These are phyloP conservation scores for Eucalyptus cloeziana DNA, from an alignment of 345 rosid species.

Conservation along the genomic window DNA sequence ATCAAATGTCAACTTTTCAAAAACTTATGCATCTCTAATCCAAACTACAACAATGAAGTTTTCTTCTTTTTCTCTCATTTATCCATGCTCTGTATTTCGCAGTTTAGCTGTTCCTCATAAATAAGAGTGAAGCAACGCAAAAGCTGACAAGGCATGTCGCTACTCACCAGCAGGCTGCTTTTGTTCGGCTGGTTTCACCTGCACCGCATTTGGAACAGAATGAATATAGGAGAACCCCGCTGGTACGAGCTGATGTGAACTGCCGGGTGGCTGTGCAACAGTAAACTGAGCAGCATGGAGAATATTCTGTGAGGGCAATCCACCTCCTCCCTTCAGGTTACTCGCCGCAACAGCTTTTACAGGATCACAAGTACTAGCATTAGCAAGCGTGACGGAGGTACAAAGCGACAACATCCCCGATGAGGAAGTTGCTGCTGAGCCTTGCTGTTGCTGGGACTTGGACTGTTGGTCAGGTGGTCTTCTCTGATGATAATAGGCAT, in stretches of 20 bases:
- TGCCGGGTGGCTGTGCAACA: slow-evolving; percentile 35
- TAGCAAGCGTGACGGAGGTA: slow-evolving; percentile 31
- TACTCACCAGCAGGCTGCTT: slow-evolving; percentile 86
- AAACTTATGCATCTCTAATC: background rate
- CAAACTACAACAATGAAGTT: background rate
- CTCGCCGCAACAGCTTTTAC: slow-evolving; percentile 48
- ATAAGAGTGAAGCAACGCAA: background rate
- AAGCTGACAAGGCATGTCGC: background rate
- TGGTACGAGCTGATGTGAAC: slow-evolving; percentile 43
- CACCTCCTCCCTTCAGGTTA: slow-evolving; percentile 64
- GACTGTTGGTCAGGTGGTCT: slow-evolving; percentile 39
- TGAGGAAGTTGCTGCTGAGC: slow-evolving; percentile 26
- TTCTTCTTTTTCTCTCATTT: background rate
- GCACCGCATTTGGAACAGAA: slow-evolving; percentile 44
- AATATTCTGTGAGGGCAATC: slow-evolving; percentile 26
- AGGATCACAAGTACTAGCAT: slow-evolving; percentile 46
- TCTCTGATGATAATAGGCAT: slow-evolving; percentile 58
- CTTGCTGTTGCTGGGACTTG: slow-evolving; percentile 37
- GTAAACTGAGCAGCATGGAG: slow-evolving; percentile 32
- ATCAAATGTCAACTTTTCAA: slow-evolving; percentile 1
- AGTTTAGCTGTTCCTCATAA: background rate
- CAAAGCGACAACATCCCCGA: slow-evolving; percentile 39
- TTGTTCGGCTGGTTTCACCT: slow-evolving; percentile 79
- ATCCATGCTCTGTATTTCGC: background rate
- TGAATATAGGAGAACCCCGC: slow-evolving; percentile 57